phyloP scores from a whole-genome alignment of 1,284 basidiomycete species.

The Tilletiopsis washingtonensis region DNA sequence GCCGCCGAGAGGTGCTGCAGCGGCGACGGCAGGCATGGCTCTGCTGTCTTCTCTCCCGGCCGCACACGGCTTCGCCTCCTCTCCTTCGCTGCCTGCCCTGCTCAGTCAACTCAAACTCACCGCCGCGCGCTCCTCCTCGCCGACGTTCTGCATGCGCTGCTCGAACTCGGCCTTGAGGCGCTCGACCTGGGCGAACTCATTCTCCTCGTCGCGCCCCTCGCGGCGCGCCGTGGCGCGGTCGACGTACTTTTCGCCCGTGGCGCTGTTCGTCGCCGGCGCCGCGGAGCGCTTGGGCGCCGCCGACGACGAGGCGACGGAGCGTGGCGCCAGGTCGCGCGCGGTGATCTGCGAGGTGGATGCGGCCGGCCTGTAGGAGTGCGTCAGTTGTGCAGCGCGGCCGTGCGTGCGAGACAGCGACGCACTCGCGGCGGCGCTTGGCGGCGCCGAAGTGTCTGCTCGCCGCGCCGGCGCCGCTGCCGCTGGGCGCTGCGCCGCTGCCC shows the following conservation, averaged over 20 bases:
- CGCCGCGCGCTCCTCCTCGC: slow-evolving; percentile 54
- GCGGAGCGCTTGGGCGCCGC: not conserved
- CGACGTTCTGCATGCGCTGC: slow-evolving; percentile 54
- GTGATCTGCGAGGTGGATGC: not conserved
- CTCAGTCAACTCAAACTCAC: too few relatives aligned
- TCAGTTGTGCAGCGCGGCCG: too few relatives aligned
- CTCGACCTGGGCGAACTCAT: slow-evolving; percentile 57
- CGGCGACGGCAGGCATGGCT: too few relatives aligned
- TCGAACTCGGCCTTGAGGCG: slow-evolving; percentile 72
- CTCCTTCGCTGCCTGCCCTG: too few relatives aligned
- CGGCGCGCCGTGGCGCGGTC: slow-evolving; percentile 13
- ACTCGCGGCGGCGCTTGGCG: not conserved
- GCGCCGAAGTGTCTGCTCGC: not conserved
- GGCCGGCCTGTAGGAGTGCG: not conserved
- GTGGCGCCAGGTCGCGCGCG: not conserved
- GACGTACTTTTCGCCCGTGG: slow-evolving; percentile 10
- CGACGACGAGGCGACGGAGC: not conserved
- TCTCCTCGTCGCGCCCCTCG: slow-evolving; percentile 3
- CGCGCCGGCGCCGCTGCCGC: not conserved
- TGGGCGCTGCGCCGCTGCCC: not conserved
- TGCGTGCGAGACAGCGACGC: too few relatives aligned
- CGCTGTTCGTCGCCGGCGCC: slow-evolving; percentile 2
- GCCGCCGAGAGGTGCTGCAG: too few relatives aligned
- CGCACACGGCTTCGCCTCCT: too few relatives aligned
- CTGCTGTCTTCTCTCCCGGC: too few relatives aligned